Percentiles rank a stretch among this genome's conserved stretches.
Conservation (phyloP, 495 filamentous ascomycete genomes). For the Podospora fimiseda region DNA sequence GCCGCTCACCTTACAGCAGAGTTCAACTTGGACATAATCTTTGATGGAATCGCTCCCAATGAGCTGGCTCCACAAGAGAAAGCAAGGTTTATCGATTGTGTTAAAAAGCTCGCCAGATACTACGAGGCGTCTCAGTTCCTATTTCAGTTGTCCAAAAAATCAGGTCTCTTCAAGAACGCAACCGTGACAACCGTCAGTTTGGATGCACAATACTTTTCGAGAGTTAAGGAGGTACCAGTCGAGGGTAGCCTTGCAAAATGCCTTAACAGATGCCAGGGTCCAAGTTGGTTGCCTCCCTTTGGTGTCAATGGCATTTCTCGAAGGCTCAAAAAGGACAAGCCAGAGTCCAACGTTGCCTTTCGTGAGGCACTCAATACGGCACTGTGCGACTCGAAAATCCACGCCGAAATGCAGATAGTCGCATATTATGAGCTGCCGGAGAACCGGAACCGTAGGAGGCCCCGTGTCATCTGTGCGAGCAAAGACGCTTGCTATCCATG, state of each 20-base stretch:
- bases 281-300: background rate
- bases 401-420: constrained; percentile 47
- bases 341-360: background rate
- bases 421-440: constrained; percentile 38
- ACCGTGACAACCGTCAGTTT: constrained; percentile 22
- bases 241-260: background rate
- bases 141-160: constrained; percentile 23
- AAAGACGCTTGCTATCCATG: constrained; percentile 48
- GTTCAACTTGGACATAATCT: constrained; percentile 7
- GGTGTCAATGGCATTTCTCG: background rate
- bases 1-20: constrained; percentile 2
- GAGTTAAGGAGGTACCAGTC: background rate
- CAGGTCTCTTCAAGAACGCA: constrained; percentile 19
- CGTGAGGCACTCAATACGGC: constrained; percentile 4
- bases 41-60: background rate
- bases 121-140: constrained; percentile 28
- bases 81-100: constrained; percentile 21
- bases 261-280: background rate
- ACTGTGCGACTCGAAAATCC: constrained; percentile 32
- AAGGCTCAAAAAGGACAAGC: background rate
- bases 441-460: constrained; percentile 14
- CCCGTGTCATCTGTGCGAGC: constrained; percentile 43
- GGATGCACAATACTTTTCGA: constrained; percentile 17
- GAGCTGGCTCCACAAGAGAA: constrained; percentile 9
- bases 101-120: constrained; percentile 33